Evolutionary conservation across 139 green algal genomes (phyloP), one percentile per base, ranked within the genome.

Genomic region (Microglena sp.): DNA sequence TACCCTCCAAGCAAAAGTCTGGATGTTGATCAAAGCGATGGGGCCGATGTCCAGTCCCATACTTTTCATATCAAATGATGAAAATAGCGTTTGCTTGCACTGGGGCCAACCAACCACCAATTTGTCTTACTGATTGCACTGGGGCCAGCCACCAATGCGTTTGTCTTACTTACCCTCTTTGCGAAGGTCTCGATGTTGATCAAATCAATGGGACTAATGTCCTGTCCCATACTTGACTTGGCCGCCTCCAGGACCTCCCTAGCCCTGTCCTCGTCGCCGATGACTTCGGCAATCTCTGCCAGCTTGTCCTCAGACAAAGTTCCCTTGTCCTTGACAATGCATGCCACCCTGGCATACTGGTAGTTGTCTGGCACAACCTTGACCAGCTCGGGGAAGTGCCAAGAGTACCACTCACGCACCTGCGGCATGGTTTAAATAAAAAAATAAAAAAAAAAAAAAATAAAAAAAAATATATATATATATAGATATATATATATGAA

Each of bases 341-440:
- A 80, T 18, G 83, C 73, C 27, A 90, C 62, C 26, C 83, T 77
- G n/a, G 87, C 82, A 73, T 98, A 99, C 73, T 88, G 81, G 79
- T 96, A 95, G 85, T 98, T 98, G 85, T 99, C 94, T 34, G 75
- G 82, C 4, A 97, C 84, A 53, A 98, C 84, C 68, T 92, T 94
- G 32, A 95, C 86, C 45, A 99, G 85, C 87, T 99, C 94, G 5
- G 94, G 94, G 72, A 99, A 99, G 79, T 99, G 94, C 94, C 94
- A 99, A 2, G 76, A 86, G 83, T 98, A 99, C 66, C 63, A 60
- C 45, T 60, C 62, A 4, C 62, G 7, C 30, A 91, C 63, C 70
- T 85, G 71, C 3, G 31, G n/a, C n/a, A n/a, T n/a, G n/a, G n/a
- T n/a, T n/a, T n/a, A n/a, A n/a, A n/a, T n/a, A n/a, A n/a, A n/a